A percentile compares a stretch with the other conserved stretches of the same genome.
Evolutionary conservation across 2,329 filamentous ascomycete species (phyloP).

Genomic region (Mollisia scopiformis): DNA sequence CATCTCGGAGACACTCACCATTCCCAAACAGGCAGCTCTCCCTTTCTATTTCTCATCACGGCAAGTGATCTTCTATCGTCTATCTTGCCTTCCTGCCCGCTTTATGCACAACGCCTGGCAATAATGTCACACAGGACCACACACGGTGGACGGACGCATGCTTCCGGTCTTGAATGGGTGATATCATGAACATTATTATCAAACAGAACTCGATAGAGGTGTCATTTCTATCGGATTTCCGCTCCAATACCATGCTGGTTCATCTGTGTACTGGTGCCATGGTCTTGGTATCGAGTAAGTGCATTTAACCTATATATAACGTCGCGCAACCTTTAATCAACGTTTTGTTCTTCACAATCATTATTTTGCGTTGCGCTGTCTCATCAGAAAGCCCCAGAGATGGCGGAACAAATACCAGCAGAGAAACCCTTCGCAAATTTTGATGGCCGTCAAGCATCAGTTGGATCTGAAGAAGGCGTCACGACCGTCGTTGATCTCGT

Average conservation of each 20-base stretch:
- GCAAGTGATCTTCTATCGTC: background rate
- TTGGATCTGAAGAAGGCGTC: background rate
- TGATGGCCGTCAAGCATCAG: conserved; percentile 6
- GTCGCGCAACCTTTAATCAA: background rate
- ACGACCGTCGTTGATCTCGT: conserved; percentile 22
- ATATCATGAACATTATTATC: background rate
- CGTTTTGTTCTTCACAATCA: background rate
- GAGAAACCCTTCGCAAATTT: conserved; percentile 11
- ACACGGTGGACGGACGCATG: background rate
- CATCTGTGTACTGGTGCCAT: background rate
- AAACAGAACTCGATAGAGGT: background rate
- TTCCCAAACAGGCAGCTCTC: background rate
- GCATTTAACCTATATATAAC: background rate
- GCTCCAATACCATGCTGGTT: background rate
- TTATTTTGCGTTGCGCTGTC: background rate
- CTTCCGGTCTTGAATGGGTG: background rate
- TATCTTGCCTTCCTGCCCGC: background rate
- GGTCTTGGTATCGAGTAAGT: background rate
- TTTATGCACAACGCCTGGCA: background rate
- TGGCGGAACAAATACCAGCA: background rate
- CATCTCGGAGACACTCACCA: background rate
- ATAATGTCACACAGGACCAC: background rate
- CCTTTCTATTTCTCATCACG: background rate
- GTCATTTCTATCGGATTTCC: background rate
- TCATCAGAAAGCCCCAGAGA: background rate